A percentile compares a stretch with the other conserved stretches of the same genome.
phyloP scores from a whole-genome alignment of 2,329 filamentous ascomycete species.

The Eutypella sp. region DNA sequence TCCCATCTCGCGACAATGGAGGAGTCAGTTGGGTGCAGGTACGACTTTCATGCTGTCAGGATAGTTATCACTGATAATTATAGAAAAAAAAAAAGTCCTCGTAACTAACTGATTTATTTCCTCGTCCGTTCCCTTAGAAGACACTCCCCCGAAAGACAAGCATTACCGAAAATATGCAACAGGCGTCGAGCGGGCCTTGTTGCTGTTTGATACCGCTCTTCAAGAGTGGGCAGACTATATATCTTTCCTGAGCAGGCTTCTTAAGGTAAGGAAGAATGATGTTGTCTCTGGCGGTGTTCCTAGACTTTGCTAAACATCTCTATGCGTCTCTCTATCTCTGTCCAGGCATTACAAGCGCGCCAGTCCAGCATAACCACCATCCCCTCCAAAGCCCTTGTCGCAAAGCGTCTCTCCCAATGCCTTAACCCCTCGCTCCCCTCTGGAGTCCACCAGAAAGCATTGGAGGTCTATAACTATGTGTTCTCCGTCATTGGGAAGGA shows the following conservation, averaged over 20 bases:
- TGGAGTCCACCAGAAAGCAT: conserved; percentile 92
- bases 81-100: no score
- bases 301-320: conserved; percentile 19
- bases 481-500: conserved; percentile 82
- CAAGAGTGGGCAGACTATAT: conserved; percentile 99
- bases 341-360: conserved; percentile 88
- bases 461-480: conserved; percentile 88
- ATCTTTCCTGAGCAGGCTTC: conserved; percentile 83
- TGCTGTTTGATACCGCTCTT: conserved; percentile 84
- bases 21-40: conserved; percentile 75
- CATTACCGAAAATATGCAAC: conserved; percentile 83
- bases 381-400: conserved; percentile 76
- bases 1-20: conserved; percentile 70
- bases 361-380: conserved; percentile 67
- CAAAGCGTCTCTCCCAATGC: conserved; percentile 91
- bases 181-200: conserved; percentile 79
- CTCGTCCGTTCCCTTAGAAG: conserved; percentile 46
- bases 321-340: no score
- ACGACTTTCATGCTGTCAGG: no score
- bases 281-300: no score
- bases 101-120: not conserved
- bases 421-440: conserved; percentile 89
- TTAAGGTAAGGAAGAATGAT: conserved; percentile 64
- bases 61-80: not conserved
- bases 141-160: conserved; percentile 55